Base-by-base conservation (phyloP, 768 basidiomycete genomes). In the Tulasnella sp. region DNA sequence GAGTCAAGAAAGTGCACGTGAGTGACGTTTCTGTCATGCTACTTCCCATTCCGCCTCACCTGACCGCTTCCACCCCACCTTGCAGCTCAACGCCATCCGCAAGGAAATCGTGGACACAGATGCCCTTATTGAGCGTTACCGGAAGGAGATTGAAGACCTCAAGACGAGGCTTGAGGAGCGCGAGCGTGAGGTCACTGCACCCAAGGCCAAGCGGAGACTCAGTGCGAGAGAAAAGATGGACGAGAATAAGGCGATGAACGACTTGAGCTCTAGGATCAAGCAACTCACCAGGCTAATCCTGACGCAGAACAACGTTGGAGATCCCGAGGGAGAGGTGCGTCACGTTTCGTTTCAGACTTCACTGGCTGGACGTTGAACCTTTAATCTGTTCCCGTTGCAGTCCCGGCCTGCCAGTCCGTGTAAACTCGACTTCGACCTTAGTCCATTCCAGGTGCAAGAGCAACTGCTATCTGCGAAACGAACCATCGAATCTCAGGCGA, bases 71-170 rank as follows among this genome's bases (percentile, higher is more conserved):
- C 44, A 56, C 12, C n/a, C n/a, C 56, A 34, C 44, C 40, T 68
- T 56, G 14, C 82, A 92, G 89, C 86, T 98, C 52, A 90, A 92
- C 80, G 96, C 96, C 3, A 91, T 93, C 86, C 96, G 95, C 91
- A 96, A 95, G 85, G 96, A 98, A 84, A 88, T 98, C 16, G 91
- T 98, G 4, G 95, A 98, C 82, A 96, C 95, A 0, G 94, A 96
- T 80, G 97, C 96, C 0, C 88, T 98, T 56, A 94, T 99, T 81
- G 95, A 97, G 86, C 90, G 95, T 75, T 98, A 99, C 84, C 90
- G 94, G 82, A 94, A 93, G 83, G 96, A 99, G 86, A 97, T 99
- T 77, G 96, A 97, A 74, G 93, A 94, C 58, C 90, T 99, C 76
- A 94, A 92, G 87, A 86, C 84, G 2, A 89, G 94, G 58, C 87